Evolutionary conservation across 768 basidiomycete genomes (phyloP).

Genomic region (Lactarius psammicola): DNA sequence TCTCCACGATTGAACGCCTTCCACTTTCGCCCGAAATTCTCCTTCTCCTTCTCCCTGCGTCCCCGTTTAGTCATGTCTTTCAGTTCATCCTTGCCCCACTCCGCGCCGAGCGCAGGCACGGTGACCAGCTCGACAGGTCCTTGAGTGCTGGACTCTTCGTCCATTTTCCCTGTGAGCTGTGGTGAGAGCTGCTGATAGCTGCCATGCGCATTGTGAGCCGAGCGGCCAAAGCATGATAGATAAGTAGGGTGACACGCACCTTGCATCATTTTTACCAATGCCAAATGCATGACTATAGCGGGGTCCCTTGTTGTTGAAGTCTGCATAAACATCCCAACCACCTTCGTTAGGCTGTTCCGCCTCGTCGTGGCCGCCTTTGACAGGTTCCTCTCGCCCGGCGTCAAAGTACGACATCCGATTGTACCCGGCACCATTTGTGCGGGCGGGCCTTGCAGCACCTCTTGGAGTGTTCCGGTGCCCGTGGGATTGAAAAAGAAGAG

Average conservation of each 20-base stretch:
- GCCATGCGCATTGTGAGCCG: slow-evolving; percentile 7
- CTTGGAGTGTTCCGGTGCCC: slow-evolving; percentile 37
- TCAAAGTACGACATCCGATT: slow-evolving; percentile 67
- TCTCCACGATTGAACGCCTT: slow-evolving; percentile 77
- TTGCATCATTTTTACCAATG: slow-evolving; percentile 39
- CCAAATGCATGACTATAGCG: slow-evolving; percentile 67
- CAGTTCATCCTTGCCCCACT: slow-evolving; percentile 83
- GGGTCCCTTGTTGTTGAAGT: slow-evolving; percentile 86
- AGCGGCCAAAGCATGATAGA: slow-evolving; percentile 26
- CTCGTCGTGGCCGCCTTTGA: slow-evolving; percentile 77
- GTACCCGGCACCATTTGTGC: slow-evolving; percentile 55
- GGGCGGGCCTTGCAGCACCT: slow-evolving; percentile 31
- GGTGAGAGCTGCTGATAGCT: slow-evolving; percentile 28
- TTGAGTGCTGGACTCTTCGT: slow-evolving; percentile 39
- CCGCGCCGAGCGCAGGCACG: slow-evolving; percentile 86
- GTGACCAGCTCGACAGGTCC: slow-evolving; percentile 84
- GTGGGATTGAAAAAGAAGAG: slow-evolving; percentile 60
- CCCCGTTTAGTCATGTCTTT: slow-evolving; percentile 72
- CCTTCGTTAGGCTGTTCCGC: slow-evolving; percentile 45
- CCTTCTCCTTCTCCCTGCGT: slow-evolving; percentile 58
- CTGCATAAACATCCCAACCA: slow-evolving; percentile 80
- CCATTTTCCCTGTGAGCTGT: slow-evolving; percentile 34
- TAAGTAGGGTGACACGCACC: slow-evolving; percentile 41
- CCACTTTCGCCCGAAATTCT: slow-evolving; percentile 57
- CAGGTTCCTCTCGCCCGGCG: slow-evolving; percentile 68